Evolutionary conservation across 1,139 yeast genomes (phyloP).

Genomic region (Saccharomyces hybrid): DNA sequence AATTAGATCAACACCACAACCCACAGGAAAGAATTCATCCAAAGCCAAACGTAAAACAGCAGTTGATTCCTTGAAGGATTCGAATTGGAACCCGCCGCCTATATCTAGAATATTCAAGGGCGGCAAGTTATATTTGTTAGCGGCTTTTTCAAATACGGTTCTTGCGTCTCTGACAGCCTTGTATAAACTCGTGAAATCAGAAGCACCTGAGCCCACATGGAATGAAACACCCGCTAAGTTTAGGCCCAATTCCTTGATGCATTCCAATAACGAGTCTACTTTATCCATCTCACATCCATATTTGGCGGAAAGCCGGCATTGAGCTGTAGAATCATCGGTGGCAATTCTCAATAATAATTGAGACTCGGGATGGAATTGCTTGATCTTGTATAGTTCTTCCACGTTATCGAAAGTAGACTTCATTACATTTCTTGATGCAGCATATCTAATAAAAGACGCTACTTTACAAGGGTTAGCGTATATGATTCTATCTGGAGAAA

Average conservation of each 20-base stretch:
- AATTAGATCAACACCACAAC: conserved; percentile 47
- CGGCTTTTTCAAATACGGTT: conserved; percentile 56
- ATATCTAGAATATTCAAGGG: conserved; percentile 52
- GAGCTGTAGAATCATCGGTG: conserved; percentile 85
- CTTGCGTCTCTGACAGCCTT: conserved; percentile 71
- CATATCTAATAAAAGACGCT: conserved; percentile 67
- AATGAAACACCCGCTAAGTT: conserved; percentile 80
- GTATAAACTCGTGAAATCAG: conserved; percentile 58
- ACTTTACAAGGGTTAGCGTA: conserved; percentile 96
- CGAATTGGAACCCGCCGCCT: conserved; percentile 87
- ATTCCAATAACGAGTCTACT: conserved; percentile 49
- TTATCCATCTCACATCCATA: conserved; percentile 69
- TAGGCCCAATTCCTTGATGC: conserved; percentile 56
- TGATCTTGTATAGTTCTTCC: conserved; percentile 73
- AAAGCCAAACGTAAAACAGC: conserved; percentile 49
- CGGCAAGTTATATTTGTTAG: conserved; percentile 18
- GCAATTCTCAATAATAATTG: conserved; percentile 70
- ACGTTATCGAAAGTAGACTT: conserved; percentile 86
- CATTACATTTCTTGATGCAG: conserved; percentile 46
- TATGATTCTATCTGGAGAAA: conserved; percentile 58
- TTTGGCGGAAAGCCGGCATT: conserved; percentile 80
- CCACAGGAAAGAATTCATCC: conserved; percentile 48
- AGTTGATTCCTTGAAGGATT: conserved; percentile 57
- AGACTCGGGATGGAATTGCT: conserved; percentile 58
- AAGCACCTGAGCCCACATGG: conserved; percentile 94